These are phyloP conservation scores for Annulohypoxylon moriforme DNA, from an alignment of 495 filamentous ascomycete genomes.

Conservation along the genomic window DNA sequence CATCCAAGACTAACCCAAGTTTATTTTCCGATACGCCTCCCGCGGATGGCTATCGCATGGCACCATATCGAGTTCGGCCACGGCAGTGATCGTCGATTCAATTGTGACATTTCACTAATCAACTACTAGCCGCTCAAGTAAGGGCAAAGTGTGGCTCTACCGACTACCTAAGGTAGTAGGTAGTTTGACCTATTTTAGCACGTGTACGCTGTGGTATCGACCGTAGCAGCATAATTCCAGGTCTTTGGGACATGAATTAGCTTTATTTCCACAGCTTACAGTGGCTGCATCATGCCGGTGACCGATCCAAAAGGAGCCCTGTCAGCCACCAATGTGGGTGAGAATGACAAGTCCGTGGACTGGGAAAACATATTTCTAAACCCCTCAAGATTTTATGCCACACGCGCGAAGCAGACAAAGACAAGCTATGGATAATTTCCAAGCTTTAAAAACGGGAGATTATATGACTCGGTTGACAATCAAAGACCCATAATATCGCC, in stretches of 20 bases:
- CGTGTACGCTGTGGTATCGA: slow-evolving; percentile 13
- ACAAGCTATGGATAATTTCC: not conserved
- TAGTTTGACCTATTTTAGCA: slow-evolving; percentile 12
- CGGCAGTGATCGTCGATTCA: not conserved
- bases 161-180: not conserved
- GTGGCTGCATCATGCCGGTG: not conserved
- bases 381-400: not conserved
- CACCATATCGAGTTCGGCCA: slow-evolving; percentile 8
- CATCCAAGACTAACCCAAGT: slow-evolving; percentile 11
- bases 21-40: slow-evolving; percentile 12
- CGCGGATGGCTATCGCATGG: slow-evolving; percentile 3
- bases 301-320: not conserved
- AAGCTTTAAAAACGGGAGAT: slow-evolving; percentile 6
- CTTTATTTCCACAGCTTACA: not conserved
- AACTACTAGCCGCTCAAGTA: not conserved
- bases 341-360: not conserved
- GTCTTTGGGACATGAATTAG: slow-evolving; percentile 7
- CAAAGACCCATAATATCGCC: slow-evolving; percentile 30
- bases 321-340: not conserved
- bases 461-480: slow-evolving; percentile 17
- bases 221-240: slow-evolving; percentile 1
- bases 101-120: not conserved
- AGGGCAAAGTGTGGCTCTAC: not conserved
- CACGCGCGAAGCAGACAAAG: slow-evolving; percentile 4
- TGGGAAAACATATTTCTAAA: not conserved